These are phyloP conservation scores for Moniliophthora roreri DNA, from an alignment of 1,284 basidiomycete species.

Conservation along the genomic window DNA sequence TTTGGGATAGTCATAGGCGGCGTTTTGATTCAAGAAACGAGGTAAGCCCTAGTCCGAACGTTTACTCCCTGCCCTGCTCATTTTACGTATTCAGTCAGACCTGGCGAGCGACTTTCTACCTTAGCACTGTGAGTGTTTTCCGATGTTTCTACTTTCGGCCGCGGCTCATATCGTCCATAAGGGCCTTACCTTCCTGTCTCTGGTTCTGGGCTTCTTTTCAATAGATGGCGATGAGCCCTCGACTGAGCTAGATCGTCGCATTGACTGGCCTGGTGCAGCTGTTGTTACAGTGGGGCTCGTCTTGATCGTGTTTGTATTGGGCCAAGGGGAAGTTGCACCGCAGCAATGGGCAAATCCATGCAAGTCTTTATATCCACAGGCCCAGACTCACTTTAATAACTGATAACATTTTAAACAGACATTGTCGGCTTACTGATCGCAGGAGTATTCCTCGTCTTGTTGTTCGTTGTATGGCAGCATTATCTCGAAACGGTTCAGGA, in stretches of 20 bases:
- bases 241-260: constrained; percentile 21
- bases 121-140: constrained; percentile 2
- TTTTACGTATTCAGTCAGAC: background rate
- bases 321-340: constrained; percentile 53
- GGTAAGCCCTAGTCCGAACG: constrained; percentile 25
- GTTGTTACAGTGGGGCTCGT: constrained; percentile 49
- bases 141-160: background rate
- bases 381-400: background rate
- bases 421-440: constrained; percentile 65
- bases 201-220: background rate
- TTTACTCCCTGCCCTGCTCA: background rate
- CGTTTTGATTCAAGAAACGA: constrained; percentile 63
- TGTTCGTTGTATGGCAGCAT: constrained; percentile 72
- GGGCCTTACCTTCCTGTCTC: constrained; percentile 1
- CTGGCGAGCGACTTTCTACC: constrained; percentile 4
- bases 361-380: constrained; percentile 16
- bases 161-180: background rate
- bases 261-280: constrained; percentile 56
- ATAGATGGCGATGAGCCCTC: constrained; percentile 5
- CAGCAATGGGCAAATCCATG: constrained; percentile 55
- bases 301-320: constrained; percentile 52
- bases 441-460: constrained; percentile 56
- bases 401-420: constrained; percentile 31
- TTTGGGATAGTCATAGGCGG: constrained; percentile 69
- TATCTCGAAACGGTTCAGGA: constrained; percentile 50